Evolutionary conservation across 768 basidiomycete species (phyloP), one percentile per base, ranked within the genome.

Genomic region (Asterophora lycoperdoides): DNA sequence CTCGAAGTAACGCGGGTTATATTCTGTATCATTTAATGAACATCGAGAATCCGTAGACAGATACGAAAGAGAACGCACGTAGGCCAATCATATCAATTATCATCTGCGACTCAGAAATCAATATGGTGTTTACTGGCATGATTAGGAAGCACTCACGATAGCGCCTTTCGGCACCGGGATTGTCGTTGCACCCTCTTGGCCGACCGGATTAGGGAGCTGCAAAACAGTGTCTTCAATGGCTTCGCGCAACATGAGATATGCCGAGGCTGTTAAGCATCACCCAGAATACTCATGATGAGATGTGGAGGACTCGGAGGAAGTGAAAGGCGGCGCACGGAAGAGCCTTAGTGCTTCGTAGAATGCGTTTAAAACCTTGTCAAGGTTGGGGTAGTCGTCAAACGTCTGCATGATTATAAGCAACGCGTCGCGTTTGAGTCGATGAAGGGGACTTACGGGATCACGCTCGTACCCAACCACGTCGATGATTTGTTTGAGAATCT

Each of bases 1-100:
- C 3, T 72, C 65, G 50, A 74, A 79, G 53, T 77, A 74, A 11
- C 74, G 64, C 2, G 75, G 70, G 51, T 79, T 79, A 56, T 74
- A 70, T 60, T 76, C 77, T 79, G 36, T 13, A 34, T 18, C 7
- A 1, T 13, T 34, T 13, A 23, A 6, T 23, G 23, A 23, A 23
- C 3, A 23, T 23, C 23, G 20, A 20, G 34, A 8, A 9, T 37
- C 11, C 15, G 26, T 45, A 33, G n/a, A 33, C 29, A 26, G 45
- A 14, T 19, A 10, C 3, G 36, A n/a, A 11, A 30, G 17, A 23
- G 13, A 17, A 67, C 75, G 65, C 51, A 78, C 76, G 70, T 40
- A 75, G 60, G 51, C 75, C 76, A 49, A 79, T 55, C 69, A 77
- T 67, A 51, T 80, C 77, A 5, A 76, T 64, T 7, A 74, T 54